Conservation (phyloP, 768 basidiomycete species). For the Tephrocybe sp. region DNA sequence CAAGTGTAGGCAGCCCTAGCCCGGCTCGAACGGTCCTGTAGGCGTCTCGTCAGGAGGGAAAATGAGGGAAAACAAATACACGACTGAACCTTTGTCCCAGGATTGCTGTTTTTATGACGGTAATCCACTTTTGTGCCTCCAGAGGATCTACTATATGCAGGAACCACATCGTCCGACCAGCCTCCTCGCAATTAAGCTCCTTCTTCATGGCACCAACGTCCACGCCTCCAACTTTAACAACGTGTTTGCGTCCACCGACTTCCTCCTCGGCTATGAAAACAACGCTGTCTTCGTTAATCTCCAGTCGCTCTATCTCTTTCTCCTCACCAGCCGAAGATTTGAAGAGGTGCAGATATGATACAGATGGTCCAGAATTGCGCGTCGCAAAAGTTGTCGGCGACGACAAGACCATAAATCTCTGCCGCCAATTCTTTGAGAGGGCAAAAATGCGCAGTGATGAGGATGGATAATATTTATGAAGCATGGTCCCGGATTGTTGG, state of each 20-base stretch:
- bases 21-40: slow-evolving; percentile 70
- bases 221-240: slow-evolving; percentile 69
- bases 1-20: slow-evolving; percentile 45
- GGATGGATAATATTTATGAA: slow-evolving; percentile 72
- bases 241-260: slow-evolving; percentile 44
- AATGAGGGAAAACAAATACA: not conserved
- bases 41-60: not conserved
- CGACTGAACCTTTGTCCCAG: slow-evolving; percentile 62
- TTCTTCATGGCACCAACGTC: slow-evolving; percentile 53
- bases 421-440: slow-evolving; percentile 72
- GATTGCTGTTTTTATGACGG: slow-evolving; percentile 69
- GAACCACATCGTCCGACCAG: slow-evolving; percentile 64
- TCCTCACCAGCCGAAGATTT: slow-evolving; percentile 60
- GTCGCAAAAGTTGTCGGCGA: slow-evolving; percentile 41
- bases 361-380: slow-evolving; percentile 34
- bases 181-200: slow-evolving; percentile 46
- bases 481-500: slow-evolving; percentile 47
- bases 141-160: slow-evolving; percentile 60
- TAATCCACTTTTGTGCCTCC: slow-evolving; percentile 77
- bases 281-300: slow-evolving; percentile 75
- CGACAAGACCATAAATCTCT: slow-evolving; percentile 60
- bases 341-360: slow-evolving; percentile 73
- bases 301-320: slow-evolving; percentile 70
- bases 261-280: slow-evolving; percentile 71
- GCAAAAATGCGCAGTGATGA: slow-evolving; percentile 72